Conservation (phyloP, 2,329 filamentous ascomycete species). For the Talaromyces sp. region DNA sequence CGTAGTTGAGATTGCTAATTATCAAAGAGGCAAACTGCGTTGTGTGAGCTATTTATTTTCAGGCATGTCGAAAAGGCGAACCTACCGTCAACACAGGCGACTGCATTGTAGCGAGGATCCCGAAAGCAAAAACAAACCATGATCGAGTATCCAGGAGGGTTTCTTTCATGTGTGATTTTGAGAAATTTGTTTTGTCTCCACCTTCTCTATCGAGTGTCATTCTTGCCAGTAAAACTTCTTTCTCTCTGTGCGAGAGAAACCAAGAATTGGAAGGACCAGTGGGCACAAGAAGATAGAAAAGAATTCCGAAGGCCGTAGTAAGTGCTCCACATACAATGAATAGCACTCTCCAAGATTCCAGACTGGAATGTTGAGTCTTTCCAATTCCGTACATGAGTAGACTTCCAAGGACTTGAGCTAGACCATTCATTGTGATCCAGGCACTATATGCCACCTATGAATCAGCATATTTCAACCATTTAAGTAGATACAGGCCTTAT, state of each 20-base stretch:
- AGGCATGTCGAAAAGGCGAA: conserved; percentile 4
- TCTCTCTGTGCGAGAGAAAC: conserved; percentile 36
- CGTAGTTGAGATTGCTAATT: conserved; percentile 51
- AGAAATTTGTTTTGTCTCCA: conserved; percentile 49
- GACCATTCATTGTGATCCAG: conserved; percentile 9
- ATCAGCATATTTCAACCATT: not conserved
- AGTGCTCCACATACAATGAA: conserved; percentile 42
- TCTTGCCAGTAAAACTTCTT: conserved; percentile 12
- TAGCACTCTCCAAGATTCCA: conserved; percentile 38
- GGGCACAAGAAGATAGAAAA: conserved; percentile 42
- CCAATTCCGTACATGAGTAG: conserved; percentile 1
- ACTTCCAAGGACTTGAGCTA: conserved; percentile 4
- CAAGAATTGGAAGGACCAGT: conserved; percentile 37
- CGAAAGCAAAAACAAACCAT: conserved; percentile 49
- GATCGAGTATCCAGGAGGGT: conserved; percentile 46
- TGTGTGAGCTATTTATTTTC: conserved; percentile 6
- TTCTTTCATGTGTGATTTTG: conserved; percentile 48
- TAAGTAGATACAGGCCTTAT: not conserved
- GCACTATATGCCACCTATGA: conserved; percentile 2
- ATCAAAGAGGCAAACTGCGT: conserved; percentile 52
- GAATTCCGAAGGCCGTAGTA: conserved; percentile 39
- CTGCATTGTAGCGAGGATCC: conserved; percentile 50
- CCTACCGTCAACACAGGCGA: conserved; percentile 46
- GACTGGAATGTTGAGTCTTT: not conserved
- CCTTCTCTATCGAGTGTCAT: conserved; percentile 40